Percentiles rank a stretch among this genome's conserved stretches.
These are phyloP conservation scores for Fraxinus latifolia DNA, from an alignment of 305 asterid genomes.

Conservation along the genomic window DNA sequence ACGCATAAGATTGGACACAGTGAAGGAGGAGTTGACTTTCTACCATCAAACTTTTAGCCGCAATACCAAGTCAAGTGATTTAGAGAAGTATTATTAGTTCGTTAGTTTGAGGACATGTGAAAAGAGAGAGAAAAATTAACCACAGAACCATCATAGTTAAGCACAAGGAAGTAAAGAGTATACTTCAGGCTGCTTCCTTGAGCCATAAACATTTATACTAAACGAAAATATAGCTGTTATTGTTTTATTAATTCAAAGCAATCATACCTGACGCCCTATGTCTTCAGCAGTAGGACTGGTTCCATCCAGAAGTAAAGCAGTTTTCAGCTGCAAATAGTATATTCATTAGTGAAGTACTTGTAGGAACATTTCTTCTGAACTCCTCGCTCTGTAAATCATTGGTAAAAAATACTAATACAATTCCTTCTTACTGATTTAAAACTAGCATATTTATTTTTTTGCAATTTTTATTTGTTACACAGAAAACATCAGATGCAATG, in stretches of 20 bases:
- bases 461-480: background rate
- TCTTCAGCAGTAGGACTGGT: constrained; percentile 93
- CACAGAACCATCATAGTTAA: background rate
- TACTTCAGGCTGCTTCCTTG: background rate
- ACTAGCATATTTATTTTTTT: background rate
- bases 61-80: background rate
- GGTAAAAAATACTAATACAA: background rate
- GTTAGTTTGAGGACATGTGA: background rate
- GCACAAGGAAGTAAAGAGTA: background rate
- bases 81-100: background rate
- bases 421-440: background rate
- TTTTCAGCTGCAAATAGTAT: constrained; percentile 57
- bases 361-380: background rate
- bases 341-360: background rate
- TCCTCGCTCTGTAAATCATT: background rate
- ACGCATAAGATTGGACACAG: background rate
- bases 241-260: background rate
- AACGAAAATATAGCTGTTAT: background rate
- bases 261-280: constrained; percentile 94
- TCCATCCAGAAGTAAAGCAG: constrained; percentile 94
- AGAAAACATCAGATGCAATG: background rate
- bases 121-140: background rate
- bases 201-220: background rate
- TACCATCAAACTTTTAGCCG: background rate
- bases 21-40: background rate